These are phyloP conservation scores for Phialocephala subalpina DNA, from an alignment of 2,329 filamentous ascomycete species.

Conservation along the genomic window DNA sequence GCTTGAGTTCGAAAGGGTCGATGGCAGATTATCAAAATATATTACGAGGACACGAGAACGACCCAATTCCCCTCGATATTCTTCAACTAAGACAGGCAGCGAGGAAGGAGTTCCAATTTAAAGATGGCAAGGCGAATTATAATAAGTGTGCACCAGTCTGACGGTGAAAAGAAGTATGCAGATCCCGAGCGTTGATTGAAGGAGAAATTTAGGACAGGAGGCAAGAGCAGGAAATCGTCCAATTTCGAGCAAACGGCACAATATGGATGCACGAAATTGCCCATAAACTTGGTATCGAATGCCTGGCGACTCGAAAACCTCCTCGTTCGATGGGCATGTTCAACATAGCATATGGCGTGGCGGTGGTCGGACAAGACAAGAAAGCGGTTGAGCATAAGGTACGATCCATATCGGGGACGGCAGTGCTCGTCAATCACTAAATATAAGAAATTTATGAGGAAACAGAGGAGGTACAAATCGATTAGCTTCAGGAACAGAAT, in stretches of 20 bases:
- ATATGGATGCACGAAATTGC: slow-evolving; percentile 8
- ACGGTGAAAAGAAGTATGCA: slow-evolving; percentile 34
- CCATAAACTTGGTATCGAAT: slow-evolving; percentile 14
- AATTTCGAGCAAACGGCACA: slow-evolving; percentile 3
- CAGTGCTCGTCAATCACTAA: slow-evolving; percentile 12
- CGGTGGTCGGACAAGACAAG: slow-evolving; percentile 16
- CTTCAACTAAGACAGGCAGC: slow-evolving; percentile 55
- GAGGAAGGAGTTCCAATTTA: slow-evolving; percentile 48
- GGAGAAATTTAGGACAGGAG: slow-evolving; percentile 18
- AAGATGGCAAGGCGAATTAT: slow-evolving; percentile 28
- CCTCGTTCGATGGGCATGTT: not conserved
- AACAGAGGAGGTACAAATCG: slow-evolving; percentile 29
- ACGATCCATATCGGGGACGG: slow-evolving; percentile 13
- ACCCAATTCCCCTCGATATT: slow-evolving; percentile 72
- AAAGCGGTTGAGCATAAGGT: slow-evolving; percentile 14
- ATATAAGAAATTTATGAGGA: slow-evolving; percentile 16
- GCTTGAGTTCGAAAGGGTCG: slow-evolving; percentile 9
- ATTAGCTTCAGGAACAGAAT: slow-evolving; percentile 19
- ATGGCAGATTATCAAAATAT: slow-evolving; percentile 15
- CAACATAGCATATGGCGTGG: slow-evolving; percentile 2
- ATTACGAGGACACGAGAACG: slow-evolving; percentile 64
- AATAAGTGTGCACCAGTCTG: slow-evolving; percentile 26
- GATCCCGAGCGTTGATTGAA: slow-evolving; percentile 20
- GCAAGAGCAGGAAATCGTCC: slow-evolving; percentile 9
- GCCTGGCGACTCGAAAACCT: not conserved